A percentile compares a stretch with the other conserved stretches of the same genome.
Conservation (phyloP, 2,329 filamentous ascomycete species). For the Meredithiella fracta region DNA sequence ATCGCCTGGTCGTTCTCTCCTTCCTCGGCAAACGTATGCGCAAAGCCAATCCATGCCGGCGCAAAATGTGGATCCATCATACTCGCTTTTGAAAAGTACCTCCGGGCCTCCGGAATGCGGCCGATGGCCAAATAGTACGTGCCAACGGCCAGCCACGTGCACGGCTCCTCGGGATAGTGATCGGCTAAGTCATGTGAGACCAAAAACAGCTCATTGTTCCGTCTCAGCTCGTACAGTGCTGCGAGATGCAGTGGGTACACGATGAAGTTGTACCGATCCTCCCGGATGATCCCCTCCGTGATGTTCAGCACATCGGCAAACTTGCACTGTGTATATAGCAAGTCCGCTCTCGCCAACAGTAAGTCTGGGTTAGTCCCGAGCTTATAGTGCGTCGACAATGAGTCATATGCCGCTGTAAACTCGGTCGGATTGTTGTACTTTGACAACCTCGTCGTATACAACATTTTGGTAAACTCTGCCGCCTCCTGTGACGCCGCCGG, state of each 20-base stretch:
- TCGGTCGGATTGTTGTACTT: conserved; percentile 82
- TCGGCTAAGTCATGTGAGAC: conserved; percentile 87
- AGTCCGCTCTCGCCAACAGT: conserved; percentile 73
- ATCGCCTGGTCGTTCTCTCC: conserved; percentile 98
- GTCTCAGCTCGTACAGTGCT: conserved; percentile 71
- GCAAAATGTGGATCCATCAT: conserved; percentile 97
- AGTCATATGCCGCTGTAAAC: conserved; percentile 75
- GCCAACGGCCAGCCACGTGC: conserved; percentile 85
- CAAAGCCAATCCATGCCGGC: conserved; percentile 96
- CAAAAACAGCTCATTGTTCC: conserved; percentile 79
- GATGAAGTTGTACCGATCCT: conserved; percentile 76
- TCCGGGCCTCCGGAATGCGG: conserved; percentile 80
- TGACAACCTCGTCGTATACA: conserved; percentile 87
- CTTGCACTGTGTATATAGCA: conserved; percentile 85
- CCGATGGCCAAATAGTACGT: conserved; percentile 84
- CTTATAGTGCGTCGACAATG: conserved; percentile 83
- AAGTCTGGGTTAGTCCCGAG: conserved; percentile 77
- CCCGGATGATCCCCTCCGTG: conserved; percentile 64
- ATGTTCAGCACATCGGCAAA: conserved; percentile 76
- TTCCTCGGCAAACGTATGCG: conserved; percentile 93
- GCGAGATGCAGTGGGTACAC: conserved; percentile 85
- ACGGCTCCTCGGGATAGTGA: conserved; percentile 76
- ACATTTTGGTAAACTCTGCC: conserved; percentile 83
- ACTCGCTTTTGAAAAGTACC: conserved; percentile 93
- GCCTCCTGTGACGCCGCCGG: conserved; percentile 63